phyloP scores from a whole-genome alignment of 78 protist species.

The Parvularia atlantis region DNA sequence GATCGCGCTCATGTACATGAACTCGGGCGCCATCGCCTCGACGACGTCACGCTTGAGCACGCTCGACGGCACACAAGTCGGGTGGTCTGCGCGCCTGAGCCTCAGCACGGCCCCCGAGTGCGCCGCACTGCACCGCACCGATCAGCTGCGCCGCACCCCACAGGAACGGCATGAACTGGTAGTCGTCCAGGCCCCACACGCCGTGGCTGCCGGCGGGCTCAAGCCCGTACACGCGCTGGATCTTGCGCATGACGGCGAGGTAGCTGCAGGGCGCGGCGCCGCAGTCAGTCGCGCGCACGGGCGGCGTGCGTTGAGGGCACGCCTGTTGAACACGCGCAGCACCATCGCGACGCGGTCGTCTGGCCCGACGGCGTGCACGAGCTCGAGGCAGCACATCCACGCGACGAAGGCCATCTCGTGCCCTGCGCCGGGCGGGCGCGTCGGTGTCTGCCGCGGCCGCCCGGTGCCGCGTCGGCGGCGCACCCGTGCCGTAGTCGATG shows the following conservation, averaged over 20 bases:
- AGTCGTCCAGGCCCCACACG: slow-evolving; percentile 96
- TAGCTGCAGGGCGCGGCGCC: slow-evolving; percentile 25
- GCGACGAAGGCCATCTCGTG: slow-evolving; percentile 73
- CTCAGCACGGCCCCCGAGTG: too few species aligned
- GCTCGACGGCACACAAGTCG: not conserved
- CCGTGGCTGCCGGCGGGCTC: slow-evolving; percentile 98
- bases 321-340: slow-evolving; percentile 23
- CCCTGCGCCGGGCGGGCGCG: too few species aligned
- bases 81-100: not conserved
- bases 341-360: slow-evolving; percentile 37
- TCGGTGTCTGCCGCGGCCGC: too few species aligned
- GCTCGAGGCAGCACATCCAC: slow-evolving; percentile 18
- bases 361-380: slow-evolving; percentile 15
- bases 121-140: too few species aligned
- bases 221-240: slow-evolving; percentile 67
- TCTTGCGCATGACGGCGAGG: slow-evolving; percentile 44
- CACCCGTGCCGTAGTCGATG: slow-evolving; percentile 97
- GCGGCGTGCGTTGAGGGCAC: not conserved
- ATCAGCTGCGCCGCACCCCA: slow-evolving; percentile 87
- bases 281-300: not conserved
- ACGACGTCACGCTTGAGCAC: slow-evolving; percentile 9
- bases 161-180: slow-evolving; percentile 81
- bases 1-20: slow-evolving; percentile 41
- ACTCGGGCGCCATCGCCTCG: slow-evolving; percentile 21
- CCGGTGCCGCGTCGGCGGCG: too few species aligned